Evolutionary conservation across 345 rosid genomes (phyloP), one percentile per base, ranked within the genome.

Genomic region (Stellera chamaejasme): DNA sequence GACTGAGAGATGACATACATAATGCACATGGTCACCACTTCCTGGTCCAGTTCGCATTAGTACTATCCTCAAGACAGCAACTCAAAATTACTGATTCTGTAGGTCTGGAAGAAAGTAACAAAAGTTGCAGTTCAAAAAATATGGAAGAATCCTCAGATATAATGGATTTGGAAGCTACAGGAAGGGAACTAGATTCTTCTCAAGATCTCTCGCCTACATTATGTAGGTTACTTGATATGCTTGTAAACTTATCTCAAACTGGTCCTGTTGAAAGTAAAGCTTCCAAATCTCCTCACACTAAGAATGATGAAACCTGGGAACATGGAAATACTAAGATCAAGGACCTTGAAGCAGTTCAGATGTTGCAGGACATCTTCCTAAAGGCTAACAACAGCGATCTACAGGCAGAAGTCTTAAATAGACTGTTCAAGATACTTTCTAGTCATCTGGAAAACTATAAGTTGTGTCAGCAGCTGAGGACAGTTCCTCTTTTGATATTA

Each of bases 1-100:
- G 77, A 80, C 97, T 94, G 42, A 83, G 97, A 77, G 99, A 94
- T 73, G 99, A 94, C 75, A 79, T 94, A 74, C 99, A 74, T 58
- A 94, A 94, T 70, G 99, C 99, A 72, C 99, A 94, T 49, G 99
- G 99, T 60, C 87, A 94, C 77, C 99, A 88, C 68, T 94, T 94
- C 75, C 97, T 94, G 75, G 99, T 88, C 69, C 99, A 79, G 71
- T 90, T 94, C 82, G 96, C 95, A 51, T 71, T 94, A 68, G 75
- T 79, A 63, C 77, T 94, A 27, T 83, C 97, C 58, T 67, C 87
- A 57, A 59, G 82, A 74, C 83, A 84, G 58, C 83, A 69, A 70
- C 75, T 60, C 50, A 80, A 61, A 67, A 56, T 46, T 45, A 39
- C 67, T 72, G 70, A 66, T 52, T 69, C 75, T 54, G 44, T 72